Percentiles rank a stretch among this genome's conserved stretches.
Conservation (phyloP, 2,329 filamentous ascomycete genomes). For the Diaporthe capsici region DNA sequence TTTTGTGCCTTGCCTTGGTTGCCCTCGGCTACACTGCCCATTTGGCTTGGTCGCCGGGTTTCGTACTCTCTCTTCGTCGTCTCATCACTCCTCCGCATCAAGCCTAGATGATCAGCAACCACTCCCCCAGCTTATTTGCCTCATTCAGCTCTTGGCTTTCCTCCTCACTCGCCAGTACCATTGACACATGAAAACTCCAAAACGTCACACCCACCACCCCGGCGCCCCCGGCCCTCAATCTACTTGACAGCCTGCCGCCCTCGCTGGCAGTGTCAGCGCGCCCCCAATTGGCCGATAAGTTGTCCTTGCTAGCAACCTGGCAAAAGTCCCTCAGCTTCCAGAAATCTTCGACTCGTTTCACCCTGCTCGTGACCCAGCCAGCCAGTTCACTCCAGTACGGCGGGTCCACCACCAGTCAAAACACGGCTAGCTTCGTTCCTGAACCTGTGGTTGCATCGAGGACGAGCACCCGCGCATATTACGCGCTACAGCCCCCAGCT, state of each 20-base stretch:
- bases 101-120: conserved; percentile 26
- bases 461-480: background rate
- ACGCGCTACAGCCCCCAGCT: background rate
- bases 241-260: background rate
- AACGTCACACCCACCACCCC: conserved; percentile 19
- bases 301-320: conserved; percentile 2
- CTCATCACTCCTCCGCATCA: conserved; percentile 14
- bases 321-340: conserved; percentile 20
- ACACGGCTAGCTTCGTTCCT: conserved; percentile 27
- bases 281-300: conserved; percentile 17
- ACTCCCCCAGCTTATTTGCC: background rate
- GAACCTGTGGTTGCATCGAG: conserved; percentile 15
- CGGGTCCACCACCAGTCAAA: conserved; percentile 25
- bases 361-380: conserved; percentile 27
- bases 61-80: conserved; percentile 9
- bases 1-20: background rate
- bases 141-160: conserved; percentile 8
- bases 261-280: background rate
- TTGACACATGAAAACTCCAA: conserved; percentile 33
- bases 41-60: background rate
- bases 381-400: conserved; percentile 5
- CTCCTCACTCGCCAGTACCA: conserved; percentile 20
- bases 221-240: background rate
- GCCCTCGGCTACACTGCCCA: background rate
- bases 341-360: conserved; percentile 30